Percentiles rank a stretch among this genome's conserved stretches.
Conservation (phyloP, 306 rosid species). For the Cicer pinnatifidum region DNA sequence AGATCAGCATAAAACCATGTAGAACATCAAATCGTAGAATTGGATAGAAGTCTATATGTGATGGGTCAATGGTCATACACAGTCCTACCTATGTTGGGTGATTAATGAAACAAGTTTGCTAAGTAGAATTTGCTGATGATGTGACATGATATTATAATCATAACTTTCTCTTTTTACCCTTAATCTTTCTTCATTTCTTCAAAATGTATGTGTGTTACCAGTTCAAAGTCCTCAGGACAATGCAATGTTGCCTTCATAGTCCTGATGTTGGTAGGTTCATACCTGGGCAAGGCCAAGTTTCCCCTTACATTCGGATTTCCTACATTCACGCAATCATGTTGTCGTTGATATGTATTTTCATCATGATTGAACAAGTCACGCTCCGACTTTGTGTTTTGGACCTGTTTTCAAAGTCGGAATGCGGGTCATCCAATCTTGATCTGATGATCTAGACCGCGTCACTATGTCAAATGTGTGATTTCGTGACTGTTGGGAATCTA, state of each 20-base stretch:
- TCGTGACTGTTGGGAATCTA: background rate
- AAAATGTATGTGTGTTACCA: constrained; percentile 8
- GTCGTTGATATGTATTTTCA: background rate
- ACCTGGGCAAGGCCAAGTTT: background rate
- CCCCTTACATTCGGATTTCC: background rate
- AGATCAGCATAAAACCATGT: background rate
- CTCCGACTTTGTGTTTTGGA: background rate
- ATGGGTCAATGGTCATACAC: background rate
- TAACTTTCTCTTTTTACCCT: constrained; percentile 32
- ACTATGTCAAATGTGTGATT: background rate
- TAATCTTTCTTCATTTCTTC: constrained; percentile 13
- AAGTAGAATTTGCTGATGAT: background rate
- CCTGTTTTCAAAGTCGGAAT: background rate
- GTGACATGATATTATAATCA: background rate
- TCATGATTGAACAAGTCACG: too few species aligned
- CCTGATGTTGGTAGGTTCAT: background rate
- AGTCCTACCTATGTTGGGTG: background rate
- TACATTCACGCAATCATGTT: background rate
- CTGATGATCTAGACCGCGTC: background rate
- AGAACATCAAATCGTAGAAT: background rate
- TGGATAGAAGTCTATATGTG: constrained; percentile 19
- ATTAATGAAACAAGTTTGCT: constrained; percentile 4
- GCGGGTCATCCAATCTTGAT: background rate
- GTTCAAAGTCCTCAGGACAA: constrained; percentile 6
- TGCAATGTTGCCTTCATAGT: background rate